Percentiles rank a stretch among this genome's conserved stretches.
These are phyloP conservation scores for Oidium heveae DNA, from an alignment of 2,329 filamentous ascomycete genomes.

Conservation along the genomic window DNA sequence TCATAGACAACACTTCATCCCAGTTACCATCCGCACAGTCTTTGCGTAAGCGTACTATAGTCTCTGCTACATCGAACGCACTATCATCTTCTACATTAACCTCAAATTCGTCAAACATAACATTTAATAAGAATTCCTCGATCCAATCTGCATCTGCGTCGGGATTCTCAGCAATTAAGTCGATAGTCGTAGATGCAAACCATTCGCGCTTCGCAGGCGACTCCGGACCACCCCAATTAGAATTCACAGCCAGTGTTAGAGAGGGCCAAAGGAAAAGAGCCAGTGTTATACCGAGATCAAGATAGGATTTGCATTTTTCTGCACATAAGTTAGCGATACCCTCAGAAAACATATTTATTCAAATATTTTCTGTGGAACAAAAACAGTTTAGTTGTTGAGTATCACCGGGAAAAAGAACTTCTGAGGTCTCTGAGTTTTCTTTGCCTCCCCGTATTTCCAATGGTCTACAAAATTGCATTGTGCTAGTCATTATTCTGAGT, in stretches of 20 bases:
- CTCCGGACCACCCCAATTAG: constrained; percentile 68
- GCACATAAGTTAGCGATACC: constrained; percentile 5
- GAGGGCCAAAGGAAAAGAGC: constrained; percentile 70
- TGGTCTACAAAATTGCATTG: too few relatives aligned
- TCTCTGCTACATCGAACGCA: constrained; percentile 43
- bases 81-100: constrained; percentile 80
- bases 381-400: too few relatives aligned
- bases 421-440: too few relatives aligned
- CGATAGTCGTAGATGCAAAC: constrained; percentile 71
- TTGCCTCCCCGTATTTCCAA: too few relatives aligned
- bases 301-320: constrained; percentile 34
- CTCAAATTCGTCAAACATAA: constrained; percentile 92
- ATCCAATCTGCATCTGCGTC: constrained; percentile 53
- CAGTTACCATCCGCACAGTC: constrained; percentile 41
- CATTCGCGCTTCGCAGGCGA: constrained; percentile 78
- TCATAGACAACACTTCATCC: constrained; percentile 36
- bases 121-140: constrained; percentile 62
- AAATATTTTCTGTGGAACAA: too few relatives aligned
- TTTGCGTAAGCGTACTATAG: constrained; percentile 42
- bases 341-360: too few relatives aligned
- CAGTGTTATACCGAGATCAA: constrained; percentile 74
- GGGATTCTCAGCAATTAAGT: constrained; percentile 38
- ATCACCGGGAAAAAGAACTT: too few relatives aligned
- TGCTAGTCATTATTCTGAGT: too few relatives aligned
- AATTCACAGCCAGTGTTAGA: constrained; percentile 64